These are phyloP conservation scores for Tetrapyrgos nigripes DNA, from an alignment of 1,284 basidiomycete species.

Conservation along the genomic window DNA sequence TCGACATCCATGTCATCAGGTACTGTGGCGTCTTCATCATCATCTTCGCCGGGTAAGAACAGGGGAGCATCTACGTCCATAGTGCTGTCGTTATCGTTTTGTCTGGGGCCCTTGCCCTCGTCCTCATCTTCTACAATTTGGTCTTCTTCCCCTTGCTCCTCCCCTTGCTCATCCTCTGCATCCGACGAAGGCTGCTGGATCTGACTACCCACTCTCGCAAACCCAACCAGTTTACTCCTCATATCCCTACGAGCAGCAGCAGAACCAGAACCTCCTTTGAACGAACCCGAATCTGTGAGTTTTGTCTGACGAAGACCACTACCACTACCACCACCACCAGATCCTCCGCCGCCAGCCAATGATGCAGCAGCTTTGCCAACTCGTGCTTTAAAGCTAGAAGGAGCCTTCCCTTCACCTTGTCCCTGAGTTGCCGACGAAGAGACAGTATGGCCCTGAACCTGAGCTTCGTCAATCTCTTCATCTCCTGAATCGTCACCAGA, in stretches of 20 bases:
- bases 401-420: not conserved
- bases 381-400: not conserved
- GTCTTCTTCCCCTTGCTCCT: slow-evolving; percentile 1
- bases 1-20: slow-evolving; percentile 8
- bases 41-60: slow-evolving; percentile 12
- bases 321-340: no score
- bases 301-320: slow-evolving; percentile 3
- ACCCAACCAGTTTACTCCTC: slow-evolving; percentile 11
- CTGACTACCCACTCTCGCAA: slow-evolving; percentile 17
- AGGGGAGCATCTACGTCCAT: not conserved
- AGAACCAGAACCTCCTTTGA: not conserved
- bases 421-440: not conserved
- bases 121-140: not conserved
- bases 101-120: not conserved
- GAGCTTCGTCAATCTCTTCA: not conserved
- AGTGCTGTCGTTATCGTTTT: no score
- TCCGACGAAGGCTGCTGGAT: slow-evolving; percentile 2
- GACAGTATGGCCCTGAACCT: not conserved
- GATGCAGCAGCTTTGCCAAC: not conserved
- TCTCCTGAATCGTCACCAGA: not conserved
- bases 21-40: not conserved
- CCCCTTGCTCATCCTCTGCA: slow-evolving; percentile 4
- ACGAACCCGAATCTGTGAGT: slow-evolving; percentile 13
- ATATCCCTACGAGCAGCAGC: slow-evolving; percentile 10
- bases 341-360: no score